Conservation (phyloP, 176 grass and related monocot genomes). For the Olyra latifolia region DNA sequence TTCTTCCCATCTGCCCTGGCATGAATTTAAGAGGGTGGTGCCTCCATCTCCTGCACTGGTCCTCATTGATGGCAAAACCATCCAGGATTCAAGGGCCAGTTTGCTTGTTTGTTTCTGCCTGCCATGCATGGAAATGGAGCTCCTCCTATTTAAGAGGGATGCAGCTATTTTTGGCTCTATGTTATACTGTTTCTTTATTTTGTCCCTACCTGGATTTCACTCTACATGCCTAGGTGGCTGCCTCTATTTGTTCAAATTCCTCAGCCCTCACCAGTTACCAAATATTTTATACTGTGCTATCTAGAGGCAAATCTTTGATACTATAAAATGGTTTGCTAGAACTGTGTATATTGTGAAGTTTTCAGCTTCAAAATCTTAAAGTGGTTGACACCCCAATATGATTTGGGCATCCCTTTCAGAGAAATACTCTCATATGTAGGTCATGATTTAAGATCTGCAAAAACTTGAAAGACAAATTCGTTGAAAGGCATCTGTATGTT, state of each 20-base stretch:
- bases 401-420: background rate
- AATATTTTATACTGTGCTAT: background rate
- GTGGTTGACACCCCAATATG: background rate
- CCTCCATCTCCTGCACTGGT: constrained; percentile 47
- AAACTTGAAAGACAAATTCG: background rate
- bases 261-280: background rate
- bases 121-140: constrained; percentile 41
- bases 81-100: constrained; percentile 35
- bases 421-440: background rate
- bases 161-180: constrained; percentile 24
- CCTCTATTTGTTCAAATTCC: background rate
- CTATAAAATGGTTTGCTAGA: background rate
- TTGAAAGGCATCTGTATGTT: background rate
- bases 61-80: constrained; percentile 40
- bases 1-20: constrained; percentile 34
- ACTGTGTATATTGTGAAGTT: background rate
- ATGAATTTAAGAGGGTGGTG: constrained; percentile 36
- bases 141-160: constrained; percentile 35
- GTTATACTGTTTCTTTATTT: constrained; percentile 24
- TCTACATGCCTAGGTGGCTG: background rate
- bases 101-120: constrained; percentile 35
- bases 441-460: background rate
- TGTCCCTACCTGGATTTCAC: constrained; percentile 22
- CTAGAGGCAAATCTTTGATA: background rate
- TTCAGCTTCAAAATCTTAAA: background rate